Conservation (phyloP, 768 basidiomycete genomes). For the Boletus speciosus region DNA sequence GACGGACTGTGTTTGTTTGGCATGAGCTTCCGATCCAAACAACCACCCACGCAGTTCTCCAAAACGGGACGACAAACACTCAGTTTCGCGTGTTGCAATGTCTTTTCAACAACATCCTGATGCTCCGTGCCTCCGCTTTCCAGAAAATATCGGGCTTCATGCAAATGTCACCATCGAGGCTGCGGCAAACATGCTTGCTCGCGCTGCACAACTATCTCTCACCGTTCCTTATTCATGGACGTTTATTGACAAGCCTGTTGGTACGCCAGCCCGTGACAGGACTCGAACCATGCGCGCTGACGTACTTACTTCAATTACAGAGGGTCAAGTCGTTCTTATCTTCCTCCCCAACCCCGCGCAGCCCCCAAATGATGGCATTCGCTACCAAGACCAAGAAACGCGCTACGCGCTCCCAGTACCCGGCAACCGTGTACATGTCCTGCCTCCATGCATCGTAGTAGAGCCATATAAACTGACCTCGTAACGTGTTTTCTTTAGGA, state of each 20-base stretch:
- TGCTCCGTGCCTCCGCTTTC: slow-evolving; percentile 65
- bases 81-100: slow-evolving; percentile 11
- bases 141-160: slow-evolving; percentile 61
- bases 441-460: neutral
- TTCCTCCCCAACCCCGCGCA: slow-evolving; percentile 56
- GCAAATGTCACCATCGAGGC: slow-evolving; percentile 51
- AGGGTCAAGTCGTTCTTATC: slow-evolving; percentile 64
- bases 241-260: slow-evolving; percentile 74
- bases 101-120: slow-evolving; percentile 52
- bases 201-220: slow-evolving; percentile 55
- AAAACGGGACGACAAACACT: slow-evolving; percentile 14
- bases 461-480: neutral
- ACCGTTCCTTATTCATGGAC: slow-evolving; percentile 66
- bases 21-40: slow-evolving; percentile 29
- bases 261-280: slow-evolving; percentile 36
- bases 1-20: slow-evolving; percentile 21
- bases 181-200: slow-evolving; percentile 58
- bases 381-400: slow-evolving; percentile 71
- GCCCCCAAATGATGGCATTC: slow-evolving; percentile 74
- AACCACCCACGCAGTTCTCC: slow-evolving; percentile 14
- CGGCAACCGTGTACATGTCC: slow-evolving; percentile 50
- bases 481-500: slow-evolving; percentile 43
- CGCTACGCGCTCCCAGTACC: slow-evolving; percentile 49
- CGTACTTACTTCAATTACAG: slow-evolving; percentile 31
- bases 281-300: neutral